Percentiles rank a stretch among this genome's conserved stretches.
Evolutionary conservation across 164 flowering plant species (phyloP).

Genomic region (Saururus chinensis): DNA sequence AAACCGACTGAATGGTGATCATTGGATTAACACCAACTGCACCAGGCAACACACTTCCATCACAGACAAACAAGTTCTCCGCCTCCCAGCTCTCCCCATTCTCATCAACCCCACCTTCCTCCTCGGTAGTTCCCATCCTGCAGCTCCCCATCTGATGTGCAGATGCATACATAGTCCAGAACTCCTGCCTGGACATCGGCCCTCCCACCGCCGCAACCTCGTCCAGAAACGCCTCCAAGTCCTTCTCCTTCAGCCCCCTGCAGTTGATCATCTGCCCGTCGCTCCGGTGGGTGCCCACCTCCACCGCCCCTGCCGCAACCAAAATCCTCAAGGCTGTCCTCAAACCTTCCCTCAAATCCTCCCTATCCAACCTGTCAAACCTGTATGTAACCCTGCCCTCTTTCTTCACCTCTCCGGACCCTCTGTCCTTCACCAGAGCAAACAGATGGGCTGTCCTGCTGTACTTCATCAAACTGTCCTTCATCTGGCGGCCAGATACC

Average conservation of each 20-base stretch:
- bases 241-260: slow-evolving; percentile 21
- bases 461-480: slow-evolving; percentile 20
- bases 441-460: slow-evolving; percentile 25
- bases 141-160: slow-evolving; percentile 46
- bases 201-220: slow-evolving; percentile 14
- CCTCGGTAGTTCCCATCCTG: slow-evolving; percentile 27
- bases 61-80: slow-evolving; percentile 30
- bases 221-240: slow-evolving; percentile 28
- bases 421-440: slow-evolving; percentile 25
- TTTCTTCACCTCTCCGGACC: slow-evolving; percentile 26
- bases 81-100: slow-evolving; percentile 49
- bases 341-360: slow-evolving; percentile 23
- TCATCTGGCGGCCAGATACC: slow-evolving; percentile 32
- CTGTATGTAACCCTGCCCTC: slow-evolving; percentile 23
- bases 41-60: slow-evolving; percentile 33
- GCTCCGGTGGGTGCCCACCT: slow-evolving; percentile 28
- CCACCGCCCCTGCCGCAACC: slow-evolving; percentile 39
- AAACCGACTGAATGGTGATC: slow-evolving; percentile 38
- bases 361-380: slow-evolving; percentile 16
- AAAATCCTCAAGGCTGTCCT: slow-evolving; percentile 24
- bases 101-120: slow-evolving; percentile 31
- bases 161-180: slow-evolving; percentile 18
- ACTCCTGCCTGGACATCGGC: slow-evolving; percentile 8
- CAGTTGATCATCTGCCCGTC: slow-evolving; percentile 27
- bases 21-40: slow-evolving; percentile 41